Percentiles rank a stretch among this genome's conserved stretches.
Conservation (phyloP, 192 early-diverging fungal genomes). For the Coemansia sp. region DNA sequence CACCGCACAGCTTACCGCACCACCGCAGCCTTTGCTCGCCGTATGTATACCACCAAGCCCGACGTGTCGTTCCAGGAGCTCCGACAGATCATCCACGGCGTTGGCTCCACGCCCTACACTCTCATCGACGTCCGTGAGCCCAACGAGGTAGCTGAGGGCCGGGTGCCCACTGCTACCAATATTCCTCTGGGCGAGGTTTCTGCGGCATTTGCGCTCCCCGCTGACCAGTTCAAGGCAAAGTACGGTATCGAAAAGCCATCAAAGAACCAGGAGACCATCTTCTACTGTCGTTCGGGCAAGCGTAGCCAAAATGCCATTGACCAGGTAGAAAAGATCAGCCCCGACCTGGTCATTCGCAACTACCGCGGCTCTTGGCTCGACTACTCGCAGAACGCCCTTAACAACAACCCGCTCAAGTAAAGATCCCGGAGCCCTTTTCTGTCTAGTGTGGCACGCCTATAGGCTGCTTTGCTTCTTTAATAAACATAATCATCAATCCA, state of each 20-base stretch:
- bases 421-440: too few relatives aligned
- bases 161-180: conserved; percentile 63
- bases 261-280: conserved; percentile 53
- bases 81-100: conserved; percentile 41
- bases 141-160: conserved; percentile 57
- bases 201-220: conserved; percentile 40
- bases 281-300: conserved; percentile 67
- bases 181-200: conserved; percentile 62
- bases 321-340: conserved; percentile 52
- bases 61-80: conserved; percentile 49
- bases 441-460: too few relatives aligned
- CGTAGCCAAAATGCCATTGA: conserved; percentile 64
- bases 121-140: conserved; percentile 70
- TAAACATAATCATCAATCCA: too few relatives aligned
- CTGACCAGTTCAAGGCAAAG: conserved; percentile 42
- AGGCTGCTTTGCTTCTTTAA: too few relatives aligned
- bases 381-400: conserved; percentile 38
- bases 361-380: conserved; percentile 51
- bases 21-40: conserved; percentile 1
- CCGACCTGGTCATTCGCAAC: conserved; percentile 36
- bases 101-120: conserved; percentile 26
- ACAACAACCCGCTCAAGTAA: conserved; percentile 29
- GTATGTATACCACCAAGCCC: conserved; percentile 35
- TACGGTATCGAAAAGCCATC: conserved; percentile 62
- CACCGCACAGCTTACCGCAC: neutral